Percentiles rank a stretch among this genome's conserved stretches.
These are phyloP conservation scores for Pyrus pyrifolia DNA, from an alignment of 306 rosid species.

Conservation along the genomic window DNA sequence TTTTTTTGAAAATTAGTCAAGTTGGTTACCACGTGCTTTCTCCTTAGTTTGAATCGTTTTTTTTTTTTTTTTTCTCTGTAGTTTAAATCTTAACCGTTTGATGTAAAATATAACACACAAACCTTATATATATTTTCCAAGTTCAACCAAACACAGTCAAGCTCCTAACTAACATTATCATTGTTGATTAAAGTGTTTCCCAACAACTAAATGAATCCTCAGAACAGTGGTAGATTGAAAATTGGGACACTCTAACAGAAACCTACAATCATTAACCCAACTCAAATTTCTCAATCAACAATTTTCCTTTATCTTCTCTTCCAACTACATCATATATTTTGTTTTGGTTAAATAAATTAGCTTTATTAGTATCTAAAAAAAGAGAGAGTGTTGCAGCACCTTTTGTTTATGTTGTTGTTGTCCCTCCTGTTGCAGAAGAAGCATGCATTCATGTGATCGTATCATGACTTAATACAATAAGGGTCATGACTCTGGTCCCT, in stretches of 20 bases:
- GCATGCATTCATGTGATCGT: slow-evolving; percentile 41
- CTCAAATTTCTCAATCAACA: background rate
- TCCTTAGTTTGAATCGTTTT: no score
- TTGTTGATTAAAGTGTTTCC: slow-evolving; percentile 9
- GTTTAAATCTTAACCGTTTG: no score
- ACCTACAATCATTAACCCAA: background rate
- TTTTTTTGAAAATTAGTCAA: no score
- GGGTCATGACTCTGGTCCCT: slow-evolving; percentile 27
- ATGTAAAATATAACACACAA: no score
- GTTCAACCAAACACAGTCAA: slow-evolving; percentile 20
- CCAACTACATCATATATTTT: background rate
- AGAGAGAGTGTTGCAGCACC: background rate
- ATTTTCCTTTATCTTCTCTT: background rate
- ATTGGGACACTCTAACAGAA: background rate
- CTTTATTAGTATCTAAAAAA: no score
- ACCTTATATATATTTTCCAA: no score
- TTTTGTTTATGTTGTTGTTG: background rate
- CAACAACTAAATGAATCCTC: slow-evolving; percentile 14
- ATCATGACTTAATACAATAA: slow-evolving; percentile 18
- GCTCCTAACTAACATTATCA: slow-evolving; percentile 34
- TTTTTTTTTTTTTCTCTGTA: no score
- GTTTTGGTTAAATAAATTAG: no score
- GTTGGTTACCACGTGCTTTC: no score
- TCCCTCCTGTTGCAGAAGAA: slow-evolving; percentile 2
- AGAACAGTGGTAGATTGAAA: slow-evolving; percentile 8